These are phyloP conservation scores for Niveomyces coronatus DNA, from an alignment of 2,329 filamentous ascomycete species.

Conservation along the genomic window DNA sequence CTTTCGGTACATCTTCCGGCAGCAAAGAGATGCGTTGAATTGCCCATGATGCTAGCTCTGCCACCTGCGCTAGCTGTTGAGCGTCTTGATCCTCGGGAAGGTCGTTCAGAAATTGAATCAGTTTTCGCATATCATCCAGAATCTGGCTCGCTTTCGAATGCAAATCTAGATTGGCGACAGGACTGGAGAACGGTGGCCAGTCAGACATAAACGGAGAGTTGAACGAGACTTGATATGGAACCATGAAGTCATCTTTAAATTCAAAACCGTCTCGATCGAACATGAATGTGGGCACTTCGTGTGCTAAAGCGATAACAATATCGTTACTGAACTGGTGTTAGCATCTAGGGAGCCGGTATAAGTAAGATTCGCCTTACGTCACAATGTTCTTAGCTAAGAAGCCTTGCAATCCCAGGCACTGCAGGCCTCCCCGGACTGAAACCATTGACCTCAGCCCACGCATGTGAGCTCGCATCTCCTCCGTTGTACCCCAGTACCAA, in stretches of 20 bases:
- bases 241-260: conserved; percentile 26
- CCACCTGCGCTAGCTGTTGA: conserved; percentile 29
- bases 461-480: conserved; percentile 36
- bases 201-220: conserved; percentile 37
- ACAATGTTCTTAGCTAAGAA: conserved; percentile 38
- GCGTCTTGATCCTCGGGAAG: conserved; percentile 25
- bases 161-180: conserved; percentile 30
- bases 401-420: conserved; percentile 34
- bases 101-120: conserved; percentile 32
- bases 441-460: conserved; percentile 39
- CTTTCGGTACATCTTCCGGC: conserved; percentile 18
- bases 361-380: conserved; percentile 27
- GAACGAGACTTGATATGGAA: conserved; percentile 32
- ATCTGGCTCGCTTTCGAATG: conserved; percentile 36
- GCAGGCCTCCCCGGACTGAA: conserved; percentile 33
- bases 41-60: conserved; percentile 29
- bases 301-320: conserved; percentile 36
- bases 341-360: conserved; percentile 7
- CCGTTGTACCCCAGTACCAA: conserved; percentile 42
- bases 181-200: conserved; percentile 32
- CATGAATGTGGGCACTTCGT: conserved; percentile 33
- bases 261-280: conserved; percentile 31
- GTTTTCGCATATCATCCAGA: conserved; percentile 39
- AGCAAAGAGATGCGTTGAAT: conserved; percentile 26
- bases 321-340: conserved; percentile 29